Evolutionary conservation across 2,329 filamentous ascomycete species (phyloP).

Genomic region (Pseudogymnoascus sp.): DNA sequence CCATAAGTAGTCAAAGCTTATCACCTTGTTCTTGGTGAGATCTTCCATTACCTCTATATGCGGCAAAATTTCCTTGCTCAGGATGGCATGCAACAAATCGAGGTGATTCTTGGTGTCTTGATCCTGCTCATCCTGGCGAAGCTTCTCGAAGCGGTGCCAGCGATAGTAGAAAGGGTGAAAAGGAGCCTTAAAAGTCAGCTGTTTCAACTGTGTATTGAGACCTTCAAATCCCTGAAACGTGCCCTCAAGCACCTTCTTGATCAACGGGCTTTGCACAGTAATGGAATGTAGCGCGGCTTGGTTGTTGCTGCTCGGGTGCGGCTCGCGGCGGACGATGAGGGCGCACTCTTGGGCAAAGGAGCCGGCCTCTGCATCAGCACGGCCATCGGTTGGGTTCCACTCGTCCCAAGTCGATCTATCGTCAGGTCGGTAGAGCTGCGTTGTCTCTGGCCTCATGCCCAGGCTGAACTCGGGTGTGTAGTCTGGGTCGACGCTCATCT

Average conservation of each 20-base stretch:
- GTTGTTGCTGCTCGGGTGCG: conserved; percentile 15
- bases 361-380: conserved; percentile 12
- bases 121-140: conserved; percentile 21
- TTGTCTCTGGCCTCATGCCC: conserved; percentile 11
- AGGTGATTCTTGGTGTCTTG: conserved; percentile 23
- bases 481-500: conserved; percentile 13
- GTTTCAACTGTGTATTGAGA: conserved; percentile 26
- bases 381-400: conserved; percentile 12
- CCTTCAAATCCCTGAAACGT: conserved; percentile 27
- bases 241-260: conserved; percentile 25
- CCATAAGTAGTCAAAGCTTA: conserved; percentile 37
- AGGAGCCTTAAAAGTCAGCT: conserved; percentile 27
- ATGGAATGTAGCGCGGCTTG: conserved; percentile 24
- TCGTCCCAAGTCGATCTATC: conserved; percentile 16
- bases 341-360: conserved; percentile 16
- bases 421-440: conserved; percentile 16
- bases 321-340: conserved; percentile 21
- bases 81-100: conserved; percentile 26
- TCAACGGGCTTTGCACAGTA: conserved; percentile 28
- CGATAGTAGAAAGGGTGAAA: conserved; percentile 31
- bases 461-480: conserved; percentile 10
- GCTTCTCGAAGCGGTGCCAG: conserved; percentile 25
- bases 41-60: conserved; percentile 16
- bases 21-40: conserved; percentile 31
- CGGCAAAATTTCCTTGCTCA: conserved; percentile 21